Evolutionary conservation across 2,329 filamentous ascomycete genomes (phyloP).

Genomic region (Neopestalotiopsis sp.): DNA sequence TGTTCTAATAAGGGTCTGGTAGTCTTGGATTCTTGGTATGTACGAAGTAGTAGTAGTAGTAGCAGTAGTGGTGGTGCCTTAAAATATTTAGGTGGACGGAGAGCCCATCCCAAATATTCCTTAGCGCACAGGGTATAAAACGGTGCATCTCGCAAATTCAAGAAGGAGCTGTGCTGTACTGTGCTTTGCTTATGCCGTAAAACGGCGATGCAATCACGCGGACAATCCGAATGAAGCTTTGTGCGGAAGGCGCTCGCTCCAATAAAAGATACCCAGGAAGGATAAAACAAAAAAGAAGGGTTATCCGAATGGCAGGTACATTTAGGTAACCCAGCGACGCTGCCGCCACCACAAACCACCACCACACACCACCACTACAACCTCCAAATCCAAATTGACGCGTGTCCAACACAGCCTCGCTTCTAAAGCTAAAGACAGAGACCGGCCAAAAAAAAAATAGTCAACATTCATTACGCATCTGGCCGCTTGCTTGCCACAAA

Average conservation of each 20-base stretch:
- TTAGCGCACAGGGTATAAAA: too few relatives aligned
- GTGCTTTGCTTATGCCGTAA: too few relatives aligned
- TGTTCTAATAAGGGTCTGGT: neutral
- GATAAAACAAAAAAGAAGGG: too few relatives aligned
- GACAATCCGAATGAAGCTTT: neutral
- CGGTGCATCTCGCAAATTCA: too few relatives aligned
- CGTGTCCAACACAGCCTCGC: slow-evolving; percentile 17
- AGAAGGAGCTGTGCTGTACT: too few relatives aligned
- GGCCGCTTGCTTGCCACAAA: neutral
- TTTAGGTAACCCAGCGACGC: neutral
- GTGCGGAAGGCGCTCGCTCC: neutral
- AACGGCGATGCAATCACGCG: neutral
- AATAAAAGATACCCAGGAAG: too few relatives aligned
- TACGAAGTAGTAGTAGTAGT: too few relatives aligned
- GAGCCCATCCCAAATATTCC: too few relatives aligned
- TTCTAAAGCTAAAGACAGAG: neutral
- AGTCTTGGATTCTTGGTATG: too few relatives aligned
- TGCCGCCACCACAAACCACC: neutral
- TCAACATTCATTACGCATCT: neutral
- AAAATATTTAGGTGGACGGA: too few relatives aligned
- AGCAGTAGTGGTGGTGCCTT: too few relatives aligned
- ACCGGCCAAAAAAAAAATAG: neutral
- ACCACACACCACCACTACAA: neutral
- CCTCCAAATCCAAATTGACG: slow-evolving; percentile 8
- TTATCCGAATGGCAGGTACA: too few relatives aligned